These are phyloP conservation scores for Tardiomyces blankii DNA, from an alignment of 1,139 yeast genomes.

Conservation along the genomic window DNA sequence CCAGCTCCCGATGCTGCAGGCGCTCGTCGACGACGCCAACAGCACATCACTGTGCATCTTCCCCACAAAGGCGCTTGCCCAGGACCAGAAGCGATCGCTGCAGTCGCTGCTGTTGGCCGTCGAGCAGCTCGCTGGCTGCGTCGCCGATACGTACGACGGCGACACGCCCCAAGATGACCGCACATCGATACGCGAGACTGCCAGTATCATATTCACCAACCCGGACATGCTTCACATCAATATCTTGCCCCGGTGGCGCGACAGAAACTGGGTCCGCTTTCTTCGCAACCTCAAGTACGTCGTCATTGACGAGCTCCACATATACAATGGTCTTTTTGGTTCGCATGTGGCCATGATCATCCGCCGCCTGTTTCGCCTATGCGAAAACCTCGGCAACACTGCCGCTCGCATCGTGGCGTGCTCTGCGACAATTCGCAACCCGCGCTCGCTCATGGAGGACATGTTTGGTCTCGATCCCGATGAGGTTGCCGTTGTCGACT, in stretches of 20 bases:
- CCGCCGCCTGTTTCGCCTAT: conserved; percentile 60
- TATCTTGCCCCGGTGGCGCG: conserved; percentile 45
- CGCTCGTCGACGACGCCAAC: conserved; percentile 36
- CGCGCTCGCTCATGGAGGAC: conserved; percentile 55
- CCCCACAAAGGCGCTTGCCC: conserved; percentile 96
- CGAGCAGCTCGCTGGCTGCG: conserved; percentile 22
- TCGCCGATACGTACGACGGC: conserved; percentile 83
- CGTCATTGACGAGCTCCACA: conserved; percentile 81
- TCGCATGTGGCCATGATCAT: conserved; percentile 80
- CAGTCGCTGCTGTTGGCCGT: conserved; percentile 37
- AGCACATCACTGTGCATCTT: conserved; percentile 79
- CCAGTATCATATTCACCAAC: conserved; percentile 80
- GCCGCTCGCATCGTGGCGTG: conserved; percentile 65
- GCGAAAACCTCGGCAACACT: conserved; percentile 41
- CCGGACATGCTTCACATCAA: conserved; percentile 91
- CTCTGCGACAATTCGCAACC: conserved; percentile 81
- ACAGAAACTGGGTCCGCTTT: conserved; percentile 56
- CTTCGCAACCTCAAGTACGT: conserved; percentile 53
- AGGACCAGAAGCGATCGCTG: conserved; percentile 81
- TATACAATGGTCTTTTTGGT: conserved; percentile 85
- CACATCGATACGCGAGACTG: conserved; percentile 40
- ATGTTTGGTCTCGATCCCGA: conserved; percentile 53
- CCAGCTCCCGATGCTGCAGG: conserved; percentile 68
- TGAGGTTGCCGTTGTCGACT: conserved; percentile 39
- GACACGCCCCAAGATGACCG: conserved; percentile 62